Evolutionary conservation across 2,329 filamentous ascomycete genomes (phyloP).

Genomic region (Ramularia collo-cygni): DNA sequence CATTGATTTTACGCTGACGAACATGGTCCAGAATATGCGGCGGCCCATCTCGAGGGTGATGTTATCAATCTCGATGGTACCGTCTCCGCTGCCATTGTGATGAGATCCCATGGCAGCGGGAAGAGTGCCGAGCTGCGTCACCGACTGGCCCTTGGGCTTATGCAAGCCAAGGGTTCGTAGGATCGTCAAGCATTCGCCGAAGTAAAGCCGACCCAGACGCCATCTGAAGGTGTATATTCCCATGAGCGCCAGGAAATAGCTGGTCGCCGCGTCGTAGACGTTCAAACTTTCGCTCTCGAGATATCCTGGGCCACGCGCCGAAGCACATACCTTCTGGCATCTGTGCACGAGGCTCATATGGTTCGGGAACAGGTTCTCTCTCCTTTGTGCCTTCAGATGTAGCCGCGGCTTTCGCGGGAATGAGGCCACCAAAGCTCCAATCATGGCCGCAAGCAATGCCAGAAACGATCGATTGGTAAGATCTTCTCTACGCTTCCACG

Average conservation of each 20-base stretch:
- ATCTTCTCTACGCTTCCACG: slow-evolving; percentile 61
- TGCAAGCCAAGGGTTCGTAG: slow-evolving; percentile 61
- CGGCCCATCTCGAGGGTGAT: slow-evolving; percentile 50
- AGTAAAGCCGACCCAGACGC: slow-evolving; percentile 61
- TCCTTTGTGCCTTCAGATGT: slow-evolving; percentile 61
- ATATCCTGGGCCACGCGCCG: slow-evolving; percentile 56
- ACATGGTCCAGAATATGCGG: slow-evolving; percentile 73
- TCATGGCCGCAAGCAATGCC: slow-evolving; percentile 66
- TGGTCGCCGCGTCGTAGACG: slow-evolving; percentile 61
- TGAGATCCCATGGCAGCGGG: slow-evolving; percentile 32
- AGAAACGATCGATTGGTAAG: slow-evolving; percentile 60
- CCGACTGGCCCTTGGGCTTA: slow-evolving; percentile 44
- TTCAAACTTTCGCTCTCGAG: slow-evolving; percentile 49
- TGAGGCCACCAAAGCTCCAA: slow-evolving; percentile 64
- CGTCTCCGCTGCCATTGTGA: slow-evolving; percentile 30
- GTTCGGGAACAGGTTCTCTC: slow-evolving; percentile 59
- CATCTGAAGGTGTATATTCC: slow-evolving; percentile 62
- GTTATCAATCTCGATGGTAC: slow-evolving; percentile 35
- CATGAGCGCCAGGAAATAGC: slow-evolving; percentile 65
- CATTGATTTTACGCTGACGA: slow-evolving; percentile 65
- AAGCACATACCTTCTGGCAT: slow-evolving; percentile 62
- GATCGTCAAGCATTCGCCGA: slow-evolving; percentile 65
- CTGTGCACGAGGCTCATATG: slow-evolving; percentile 63
- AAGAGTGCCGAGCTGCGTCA: slow-evolving; percentile 32
- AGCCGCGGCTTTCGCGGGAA: slow-evolving; percentile 66